A percentile compares a stretch with the other conserved stretches of the same genome.
phyloP scores from a whole-genome alignment of 164 flowering plant genomes.

The Cinnamomum chago region DNA sequence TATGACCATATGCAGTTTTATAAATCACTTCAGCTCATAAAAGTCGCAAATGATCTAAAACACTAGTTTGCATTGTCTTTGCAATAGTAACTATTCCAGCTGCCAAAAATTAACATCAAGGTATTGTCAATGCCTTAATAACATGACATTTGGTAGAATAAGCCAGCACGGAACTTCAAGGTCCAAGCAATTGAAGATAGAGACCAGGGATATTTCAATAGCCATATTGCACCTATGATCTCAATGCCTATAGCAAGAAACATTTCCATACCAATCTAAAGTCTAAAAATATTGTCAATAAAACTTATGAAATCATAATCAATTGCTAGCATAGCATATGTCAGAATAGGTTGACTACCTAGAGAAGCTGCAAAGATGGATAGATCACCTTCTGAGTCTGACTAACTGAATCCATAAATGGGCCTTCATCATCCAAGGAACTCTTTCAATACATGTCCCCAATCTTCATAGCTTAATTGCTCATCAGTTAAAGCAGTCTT shows the following conservation, averaged over 20 bases:
- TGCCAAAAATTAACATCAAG: not conserved
- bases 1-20: no score
- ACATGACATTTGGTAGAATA: not conserved
- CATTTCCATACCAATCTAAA: not conserved
- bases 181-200: not conserved
- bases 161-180: not conserved
- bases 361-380: slow-evolving; percentile 7
- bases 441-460: slow-evolving; percentile 9
- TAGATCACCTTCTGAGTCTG: slow-evolving; percentile 8
- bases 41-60: not conserved
- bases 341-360: not conserved
- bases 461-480: slow-evolving; percentile 4
- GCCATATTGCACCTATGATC: not conserved
- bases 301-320: not conserved
- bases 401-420: not conserved
- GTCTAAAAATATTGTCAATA: not conserved
- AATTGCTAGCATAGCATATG: not conserved
- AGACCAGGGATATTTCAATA: not conserved
- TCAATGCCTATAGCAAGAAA: not conserved
- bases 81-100: not conserved
- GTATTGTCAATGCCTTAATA: not conserved
- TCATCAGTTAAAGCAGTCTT: slow-evolving; percentile 3
- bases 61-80: no score
- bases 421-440: slow-evolving; percentile 9
- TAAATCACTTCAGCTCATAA: no score